Conservation (phyloP, 2,329 filamentous ascomycete genomes). For the Aspergillus ibericus region DNA sequence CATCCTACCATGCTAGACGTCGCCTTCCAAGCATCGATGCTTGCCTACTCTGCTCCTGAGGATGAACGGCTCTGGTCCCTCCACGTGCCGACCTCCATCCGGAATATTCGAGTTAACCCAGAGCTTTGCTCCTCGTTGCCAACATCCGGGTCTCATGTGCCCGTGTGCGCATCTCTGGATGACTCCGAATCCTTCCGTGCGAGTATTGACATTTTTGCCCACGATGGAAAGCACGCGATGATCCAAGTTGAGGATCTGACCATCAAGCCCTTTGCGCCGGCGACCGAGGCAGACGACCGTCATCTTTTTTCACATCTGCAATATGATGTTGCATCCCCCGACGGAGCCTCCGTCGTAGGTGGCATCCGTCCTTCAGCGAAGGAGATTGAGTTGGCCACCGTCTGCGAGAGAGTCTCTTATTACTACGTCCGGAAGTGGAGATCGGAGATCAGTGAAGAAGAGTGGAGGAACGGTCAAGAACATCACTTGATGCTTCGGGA, state of each 20-base stretch:
- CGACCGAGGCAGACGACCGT: background rate
- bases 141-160: background rate
- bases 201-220: background rate
- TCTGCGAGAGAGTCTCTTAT: too few relatives aligned
- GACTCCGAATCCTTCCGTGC: background rate
- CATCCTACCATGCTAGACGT: conserved; percentile 3
- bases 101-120: background rate
- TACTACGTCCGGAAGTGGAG: too few relatives aligned
- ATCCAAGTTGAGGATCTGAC: background rate
- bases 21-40: background rate
- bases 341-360: background rate
- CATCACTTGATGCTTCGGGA: too few relatives aligned
- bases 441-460: too few relatives aligned
- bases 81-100: conserved; percentile 4
- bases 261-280: background rate
- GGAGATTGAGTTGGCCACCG: too few relatives aligned
- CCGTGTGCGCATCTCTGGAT: background rate
- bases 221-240: background rate
- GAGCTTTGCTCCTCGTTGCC: background rate
- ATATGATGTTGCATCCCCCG: background rate
- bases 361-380: too few relatives aligned
- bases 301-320: background rate
- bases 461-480: too few relatives aligned
- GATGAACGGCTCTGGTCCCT: conserved; percentile 5
- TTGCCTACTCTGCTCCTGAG: conserved; percentile 1